Conservation (phyloP, 768 basidiomycete genomes). For the Mycena haematopus region DNA sequence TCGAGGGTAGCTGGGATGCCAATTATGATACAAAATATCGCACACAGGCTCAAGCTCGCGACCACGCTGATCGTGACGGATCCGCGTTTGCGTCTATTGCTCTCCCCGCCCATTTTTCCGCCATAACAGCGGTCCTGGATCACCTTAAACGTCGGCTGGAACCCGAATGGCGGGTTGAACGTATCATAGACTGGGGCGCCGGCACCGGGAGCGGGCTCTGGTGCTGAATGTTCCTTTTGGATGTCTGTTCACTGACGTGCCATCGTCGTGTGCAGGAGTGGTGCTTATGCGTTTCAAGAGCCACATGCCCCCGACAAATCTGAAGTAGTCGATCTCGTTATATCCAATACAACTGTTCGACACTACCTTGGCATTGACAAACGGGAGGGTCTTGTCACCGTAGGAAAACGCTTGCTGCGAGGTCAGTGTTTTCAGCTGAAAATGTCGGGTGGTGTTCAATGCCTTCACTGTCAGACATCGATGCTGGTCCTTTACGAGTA, state of each 20-base stretch:
- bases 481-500: slow-evolving; percentile 50
- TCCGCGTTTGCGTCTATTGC: slow-evolving; percentile 86
- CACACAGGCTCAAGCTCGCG: slow-evolving; percentile 60
- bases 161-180: slow-evolving; percentile 62
- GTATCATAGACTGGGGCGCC: slow-evolving; percentile 84
- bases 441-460: neutral
- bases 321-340: slow-evolving; percentile 41
- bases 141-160: slow-evolving; percentile 70
- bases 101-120: slow-evolving; percentile 87
- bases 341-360: slow-evolving; percentile 57
- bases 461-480: slow-evolving; percentile 44
- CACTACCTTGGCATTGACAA: slow-evolving; percentile 81
- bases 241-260: slow-evolving; percentile 18
- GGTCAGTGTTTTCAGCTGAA: slow-evolving; percentile 44
- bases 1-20: slow-evolving; percentile 56
- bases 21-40: slow-evolving; percentile 65
- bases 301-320: slow-evolving; percentile 30
- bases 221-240: slow-evolving; percentile 46
- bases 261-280: slow-evolving; percentile 46
- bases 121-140: slow-evolving; percentile 74
- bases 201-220: slow-evolving; percentile 86
- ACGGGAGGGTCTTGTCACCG: slow-evolving; percentile 69
- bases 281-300: slow-evolving; percentile 70
- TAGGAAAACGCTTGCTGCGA: slow-evolving; percentile 68
- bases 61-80: slow-evolving; percentile 73